phyloP scores from a whole-genome alignment of 345 rosid genomes.

The Eucalyptus dawsonii region DNA sequence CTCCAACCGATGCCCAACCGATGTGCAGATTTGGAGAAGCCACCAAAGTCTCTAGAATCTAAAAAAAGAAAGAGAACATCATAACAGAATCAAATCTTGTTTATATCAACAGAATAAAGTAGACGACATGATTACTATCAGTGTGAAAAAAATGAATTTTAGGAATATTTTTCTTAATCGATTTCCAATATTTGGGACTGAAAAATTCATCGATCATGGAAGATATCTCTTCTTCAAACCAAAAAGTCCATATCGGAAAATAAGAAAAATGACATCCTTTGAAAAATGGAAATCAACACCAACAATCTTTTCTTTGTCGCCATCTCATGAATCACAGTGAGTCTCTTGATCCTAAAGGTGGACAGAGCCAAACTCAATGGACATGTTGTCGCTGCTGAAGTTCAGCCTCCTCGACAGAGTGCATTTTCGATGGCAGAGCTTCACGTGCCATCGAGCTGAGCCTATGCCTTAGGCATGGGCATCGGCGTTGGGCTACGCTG shows the following conservation, averaged over 20 bases:
- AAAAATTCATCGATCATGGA: neutral
- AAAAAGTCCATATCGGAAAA: no score
- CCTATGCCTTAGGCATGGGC: no score
- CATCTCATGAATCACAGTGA: neutral
- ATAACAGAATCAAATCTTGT: neutral
- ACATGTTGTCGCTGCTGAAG: neutral
- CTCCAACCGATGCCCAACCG: neutral
- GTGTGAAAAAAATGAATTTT: neutral
- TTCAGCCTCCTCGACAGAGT: neutral
- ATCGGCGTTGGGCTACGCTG: no score
- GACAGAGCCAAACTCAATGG: neutral
- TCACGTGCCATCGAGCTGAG: rapidly evolving
- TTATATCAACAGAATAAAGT: neutral
- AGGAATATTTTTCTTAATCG: neutral
- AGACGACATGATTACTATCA: neutral
- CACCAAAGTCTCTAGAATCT: neutral
- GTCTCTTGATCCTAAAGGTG: neutral
- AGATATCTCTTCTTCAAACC: neutral
- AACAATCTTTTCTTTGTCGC: rapidly evolving
- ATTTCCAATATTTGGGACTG: neutral
- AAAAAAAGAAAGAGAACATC: neutral
- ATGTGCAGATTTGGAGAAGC: neutral
- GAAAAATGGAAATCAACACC: no score
- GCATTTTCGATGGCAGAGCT: rapidly evolving
- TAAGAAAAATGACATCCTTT: neutral